phyloP scores from a whole-genome alignment of 371 early-diverging fungal species.

The Phascolomyces articulosus region DNA sequence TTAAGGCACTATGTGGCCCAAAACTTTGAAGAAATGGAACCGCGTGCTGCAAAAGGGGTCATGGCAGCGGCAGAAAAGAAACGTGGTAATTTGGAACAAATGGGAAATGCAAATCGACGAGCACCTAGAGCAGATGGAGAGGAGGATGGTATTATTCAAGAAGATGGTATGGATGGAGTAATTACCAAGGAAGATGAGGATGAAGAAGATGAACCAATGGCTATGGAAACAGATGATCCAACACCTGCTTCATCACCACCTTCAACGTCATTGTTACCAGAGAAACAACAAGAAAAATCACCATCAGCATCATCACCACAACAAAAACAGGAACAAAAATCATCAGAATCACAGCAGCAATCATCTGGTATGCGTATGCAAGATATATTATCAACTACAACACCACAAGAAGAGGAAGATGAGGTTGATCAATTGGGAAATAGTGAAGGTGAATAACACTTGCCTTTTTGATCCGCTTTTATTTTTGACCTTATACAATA shows the following conservation, averaged over 20 bases:
- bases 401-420: slow-evolving; percentile 14
- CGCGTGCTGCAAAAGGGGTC: slow-evolving; percentile 49
- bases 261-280: not conserved
- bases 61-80: slow-evolving; percentile 56
- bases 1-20: slow-evolving; percentile 78
- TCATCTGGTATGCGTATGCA: slow-evolving; percentile 2
- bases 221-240: not conserved
- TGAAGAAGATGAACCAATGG: not conserved
- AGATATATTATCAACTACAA: slow-evolving; percentile 4
- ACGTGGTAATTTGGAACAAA: slow-evolving; percentile 43
- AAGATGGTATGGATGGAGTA: not conserved
- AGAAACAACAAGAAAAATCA: not conserved
- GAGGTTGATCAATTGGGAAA: slow-evolving; percentile 28
- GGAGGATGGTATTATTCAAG: not conserved
- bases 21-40: slow-evolving; percentile 62
- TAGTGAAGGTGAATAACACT: slow-evolving; percentile 17
- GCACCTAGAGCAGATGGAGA: slow-evolving; percentile 23
- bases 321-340: not conserved
- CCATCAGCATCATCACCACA: not conserved
- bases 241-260: not conserved
- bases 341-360: not conserved
- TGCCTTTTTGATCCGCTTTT: not conserved
- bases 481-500: not conserved
- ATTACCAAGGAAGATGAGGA: no score
- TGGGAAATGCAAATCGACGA: slow-evolving; percentile 43